Conservation (phyloP, 352 stramenopile genomes). For the Elongisporangium prolatum region DNA sequence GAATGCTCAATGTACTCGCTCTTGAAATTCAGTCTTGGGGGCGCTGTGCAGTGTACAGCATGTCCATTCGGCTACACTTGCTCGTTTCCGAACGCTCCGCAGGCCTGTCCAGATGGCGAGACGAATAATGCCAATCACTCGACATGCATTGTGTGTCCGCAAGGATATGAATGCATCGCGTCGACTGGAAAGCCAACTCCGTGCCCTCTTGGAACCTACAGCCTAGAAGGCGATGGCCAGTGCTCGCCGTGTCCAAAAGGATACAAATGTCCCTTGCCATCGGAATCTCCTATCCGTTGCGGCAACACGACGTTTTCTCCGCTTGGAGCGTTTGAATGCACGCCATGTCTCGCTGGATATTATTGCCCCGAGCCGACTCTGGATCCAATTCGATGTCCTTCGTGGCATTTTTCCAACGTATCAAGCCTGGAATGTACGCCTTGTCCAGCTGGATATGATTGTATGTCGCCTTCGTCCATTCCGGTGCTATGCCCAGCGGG, state of each 20-base stretch:
- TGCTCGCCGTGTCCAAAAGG: slow-evolving; percentile 47
- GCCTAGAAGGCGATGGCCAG: slow-evolving; percentile 28
- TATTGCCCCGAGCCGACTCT: slow-evolving; percentile 40
- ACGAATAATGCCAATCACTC: slow-evolving; percentile 43
- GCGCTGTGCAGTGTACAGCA: slow-evolving; percentile 27
- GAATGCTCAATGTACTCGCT: background rate
- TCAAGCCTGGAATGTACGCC: slow-evolving; percentile 35
- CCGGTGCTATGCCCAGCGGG: slow-evolving; percentile 33
- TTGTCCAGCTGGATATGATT: slow-evolving; percentile 51
- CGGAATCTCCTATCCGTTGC: slow-evolving; percentile 27
- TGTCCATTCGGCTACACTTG: slow-evolving; percentile 53
- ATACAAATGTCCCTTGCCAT: slow-evolving; percentile 32
- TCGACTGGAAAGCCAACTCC: slow-evolving; percentile 7
- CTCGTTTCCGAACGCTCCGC: slow-evolving; percentile 12
- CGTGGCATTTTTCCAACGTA: slow-evolving; percentile 33
- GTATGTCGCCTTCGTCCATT: slow-evolving; percentile 22
- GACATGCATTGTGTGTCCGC: slow-evolving; percentile 34
- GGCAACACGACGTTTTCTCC: slow-evolving; percentile 25
- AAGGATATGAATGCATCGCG: slow-evolving; percentile 35
- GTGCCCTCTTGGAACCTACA: slow-evolving; percentile 34
- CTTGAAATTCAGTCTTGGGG: slow-evolving; percentile 15
- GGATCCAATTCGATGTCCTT: slow-evolving; percentile 28
- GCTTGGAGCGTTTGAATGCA: slow-evolving; percentile 25
- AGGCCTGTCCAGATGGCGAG: slow-evolving; percentile 31
- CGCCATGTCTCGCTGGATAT: slow-evolving; percentile 31